A percentile compares a stretch with the other conserved stretches of the same genome.
These are phyloP conservation scores for Scutellaria barbata DNA, from an alignment of 257 asterid species.

Conservation along the genomic window DNA sequence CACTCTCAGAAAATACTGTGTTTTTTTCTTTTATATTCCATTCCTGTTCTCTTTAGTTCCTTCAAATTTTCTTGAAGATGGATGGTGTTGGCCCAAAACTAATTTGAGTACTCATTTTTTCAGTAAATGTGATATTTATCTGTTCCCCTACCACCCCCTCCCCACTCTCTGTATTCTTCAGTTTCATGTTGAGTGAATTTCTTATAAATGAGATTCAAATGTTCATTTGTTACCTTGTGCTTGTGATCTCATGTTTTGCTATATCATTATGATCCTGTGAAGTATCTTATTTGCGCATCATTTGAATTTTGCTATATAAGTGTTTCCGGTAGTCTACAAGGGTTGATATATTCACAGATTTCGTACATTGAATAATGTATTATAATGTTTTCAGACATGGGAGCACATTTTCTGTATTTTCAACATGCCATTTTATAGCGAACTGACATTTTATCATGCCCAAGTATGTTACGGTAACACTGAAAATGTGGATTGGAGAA, in stretches of 20 bases:
- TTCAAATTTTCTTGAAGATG: neutral
- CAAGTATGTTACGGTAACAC: neutral
- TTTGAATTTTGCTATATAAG: neutral
- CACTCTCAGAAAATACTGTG: slow-evolving; percentile 16
- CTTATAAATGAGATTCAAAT: slow-evolving; percentile 12
- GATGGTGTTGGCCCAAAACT: slow-evolving; percentile 1
- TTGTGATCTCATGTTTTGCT: slow-evolving; percentile 1
- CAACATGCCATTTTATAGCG: neutral
- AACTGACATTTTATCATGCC: slow-evolving; percentile 9
- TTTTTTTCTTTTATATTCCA: slow-evolving; percentile 16
- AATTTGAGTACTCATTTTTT: neutral
- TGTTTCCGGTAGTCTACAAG: neutral
- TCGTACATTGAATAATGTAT: neutral
- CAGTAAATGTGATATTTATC: neutral
- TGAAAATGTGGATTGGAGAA: neutral
- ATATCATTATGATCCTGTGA: slow-evolving; percentile 8
- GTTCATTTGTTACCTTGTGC: neutral
- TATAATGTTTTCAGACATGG: slow-evolving; percentile 8
- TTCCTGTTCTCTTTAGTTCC: slow-evolving; percentile 5
- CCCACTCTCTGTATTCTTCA: slow-evolving; percentile 12
- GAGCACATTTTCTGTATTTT: slow-evolving; percentile 4
- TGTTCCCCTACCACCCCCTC: neutral
- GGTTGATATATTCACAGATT: slow-evolving; percentile 10
- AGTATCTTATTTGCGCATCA: slow-evolving; percentile 9
- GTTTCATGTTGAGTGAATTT: neutral